These are phyloP conservation scores for Fraxinus floribunda DNA, from an alignment of 305 asterid species.

Conservation along the genomic window DNA sequence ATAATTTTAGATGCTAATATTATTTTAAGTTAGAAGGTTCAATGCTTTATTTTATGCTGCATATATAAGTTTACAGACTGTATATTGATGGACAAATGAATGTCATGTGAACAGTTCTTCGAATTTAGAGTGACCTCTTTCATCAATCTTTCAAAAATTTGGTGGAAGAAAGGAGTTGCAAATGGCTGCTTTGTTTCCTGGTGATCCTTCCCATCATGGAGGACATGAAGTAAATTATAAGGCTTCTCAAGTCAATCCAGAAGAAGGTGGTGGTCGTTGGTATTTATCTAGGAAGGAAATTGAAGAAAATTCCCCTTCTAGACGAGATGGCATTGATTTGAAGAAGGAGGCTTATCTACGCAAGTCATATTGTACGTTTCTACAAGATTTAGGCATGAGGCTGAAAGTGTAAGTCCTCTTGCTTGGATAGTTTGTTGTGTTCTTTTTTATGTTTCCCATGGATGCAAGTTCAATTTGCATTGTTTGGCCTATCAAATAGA, in stretches of 20 bases:
- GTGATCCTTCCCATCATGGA: conserved; percentile 58
- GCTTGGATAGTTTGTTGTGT: background rate
- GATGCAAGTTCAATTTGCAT: background rate
- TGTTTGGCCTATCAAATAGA: background rate
- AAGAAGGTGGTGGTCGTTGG: conserved; percentile 69
- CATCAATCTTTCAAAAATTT: conserved; percentile 19
- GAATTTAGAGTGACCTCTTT: conserved; percentile 18
- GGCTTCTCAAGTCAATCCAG: conserved; percentile 46
- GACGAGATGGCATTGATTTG: conserved; percentile 69
- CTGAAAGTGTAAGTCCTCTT: conserved; percentile 69
- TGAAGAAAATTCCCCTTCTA: conserved; percentile 74
- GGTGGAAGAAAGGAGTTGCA: conserved; percentile 34
- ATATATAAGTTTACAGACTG: conserved; percentile 16
- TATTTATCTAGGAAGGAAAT: conserved; percentile 73
- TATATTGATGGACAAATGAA: conserved; percentile 19
- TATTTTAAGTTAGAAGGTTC: background rate
- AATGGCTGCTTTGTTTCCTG: conserved; percentile 58
- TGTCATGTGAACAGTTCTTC: conserved; percentile 20
- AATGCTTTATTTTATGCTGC: conserved; percentile 9
- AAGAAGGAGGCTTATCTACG: conserved; percentile 73
- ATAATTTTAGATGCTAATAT: background rate
- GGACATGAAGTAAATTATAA: conserved; percentile 48
- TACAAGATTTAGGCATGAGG: conserved; percentile 80
- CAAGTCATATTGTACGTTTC: conserved; percentile 67
- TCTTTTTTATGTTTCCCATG: background rate